Conservation (phyloP, 2,329 filamentous ascomycete species). For the Diaporthe vexans region DNA sequence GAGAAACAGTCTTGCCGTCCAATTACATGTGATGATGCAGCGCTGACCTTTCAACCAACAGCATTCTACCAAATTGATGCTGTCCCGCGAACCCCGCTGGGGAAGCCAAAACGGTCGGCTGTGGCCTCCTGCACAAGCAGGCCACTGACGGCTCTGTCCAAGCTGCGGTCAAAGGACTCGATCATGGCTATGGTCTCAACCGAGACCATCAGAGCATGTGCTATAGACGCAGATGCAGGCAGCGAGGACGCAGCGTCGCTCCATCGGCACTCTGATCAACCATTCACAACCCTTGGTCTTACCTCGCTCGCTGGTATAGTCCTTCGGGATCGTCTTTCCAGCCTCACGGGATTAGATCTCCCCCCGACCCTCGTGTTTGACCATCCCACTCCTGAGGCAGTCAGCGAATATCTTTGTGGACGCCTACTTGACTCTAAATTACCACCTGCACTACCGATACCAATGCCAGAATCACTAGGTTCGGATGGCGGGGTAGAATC, state of each 20-base stretch:
- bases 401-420: background rate
- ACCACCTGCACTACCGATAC: background rate
- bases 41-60: background rate
- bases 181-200: constrained; percentile 5
- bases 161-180: background rate
- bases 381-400: constrained; percentile 9
- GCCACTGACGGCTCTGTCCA: constrained; percentile 13
- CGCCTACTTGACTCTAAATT: background rate
- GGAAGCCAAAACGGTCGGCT: constrained; percentile 9
- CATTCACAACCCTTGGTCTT: constrained; percentile 3
- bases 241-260: background rate
- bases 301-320: constrained; percentile 21
- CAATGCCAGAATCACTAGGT: too few relatives aligned
- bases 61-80: constrained; percentile 14
- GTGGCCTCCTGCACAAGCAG: background rate
- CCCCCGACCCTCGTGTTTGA: constrained; percentile 28
- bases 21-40: background rate
- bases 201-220: constrained; percentile 6
- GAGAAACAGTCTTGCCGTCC: background rate
- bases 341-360: constrained; percentile 21
- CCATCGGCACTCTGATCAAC: background rate
- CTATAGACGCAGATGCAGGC: background rate
- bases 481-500: background rate
- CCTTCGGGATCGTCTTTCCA: constrained; percentile 21
- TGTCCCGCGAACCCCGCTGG: constrained; percentile 10